A percentile compares a stretch with the other conserved stretches of the same genome.
phyloP scores from a whole-genome alignment of 208 protist species.

The Plasmodiophora brassicae region DNA sequence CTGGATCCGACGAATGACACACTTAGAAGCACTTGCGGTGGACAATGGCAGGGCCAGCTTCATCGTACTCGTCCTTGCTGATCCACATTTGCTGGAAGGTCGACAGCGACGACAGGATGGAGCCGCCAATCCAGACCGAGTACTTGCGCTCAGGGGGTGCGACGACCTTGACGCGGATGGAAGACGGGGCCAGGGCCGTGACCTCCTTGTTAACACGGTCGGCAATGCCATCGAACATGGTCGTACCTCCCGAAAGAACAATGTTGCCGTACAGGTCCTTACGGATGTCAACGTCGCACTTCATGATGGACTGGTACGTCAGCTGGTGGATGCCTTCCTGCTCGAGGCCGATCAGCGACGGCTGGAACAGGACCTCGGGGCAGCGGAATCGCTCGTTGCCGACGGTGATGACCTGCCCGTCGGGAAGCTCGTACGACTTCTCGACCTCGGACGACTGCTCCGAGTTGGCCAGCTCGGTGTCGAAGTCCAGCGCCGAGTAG shows the following conservation, averaged over 20 bases:
- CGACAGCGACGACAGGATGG: slow-evolving; percentile 52
- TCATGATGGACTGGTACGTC: slow-evolving; percentile 65
- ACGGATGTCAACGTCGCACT: slow-evolving; percentile 67
- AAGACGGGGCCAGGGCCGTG: slow-evolving; percentile 49
- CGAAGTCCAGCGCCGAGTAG: slow-evolving; percentile 68
- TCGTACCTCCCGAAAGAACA: slow-evolving; percentile 58
- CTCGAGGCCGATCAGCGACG: slow-evolving; percentile 60
- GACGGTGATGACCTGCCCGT: slow-evolving; percentile 64
- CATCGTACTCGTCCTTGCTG: slow-evolving; percentile 60
- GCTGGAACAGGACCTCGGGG: slow-evolving; percentile 78
- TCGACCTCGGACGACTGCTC: slow-evolving; percentile 50
- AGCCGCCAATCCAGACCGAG: slow-evolving; percentile 64
- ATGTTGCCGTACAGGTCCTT: slow-evolving; percentile 64
- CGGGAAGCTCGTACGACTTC: slow-evolving; percentile 69
- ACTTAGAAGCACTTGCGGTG: slow-evolving; percentile 58
- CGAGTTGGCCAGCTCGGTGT: slow-evolving; percentile 59
- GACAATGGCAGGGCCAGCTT: slow-evolving; percentile 54
- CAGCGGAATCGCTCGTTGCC: slow-evolving; percentile 64
- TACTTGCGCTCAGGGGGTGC: slow-evolving; percentile 72
- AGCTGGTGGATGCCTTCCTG: slow-evolving; percentile 60
- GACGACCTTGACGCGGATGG: slow-evolving; percentile 60
- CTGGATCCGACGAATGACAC: no score
- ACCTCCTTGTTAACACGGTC: slow-evolving; percentile 85
- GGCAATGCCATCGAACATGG: slow-evolving; percentile 78
- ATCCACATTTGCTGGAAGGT: slow-evolving; percentile 59